phyloP scores from a whole-genome alignment of 129 eudicot genomes.

The Mikania micrantha region DNA sequence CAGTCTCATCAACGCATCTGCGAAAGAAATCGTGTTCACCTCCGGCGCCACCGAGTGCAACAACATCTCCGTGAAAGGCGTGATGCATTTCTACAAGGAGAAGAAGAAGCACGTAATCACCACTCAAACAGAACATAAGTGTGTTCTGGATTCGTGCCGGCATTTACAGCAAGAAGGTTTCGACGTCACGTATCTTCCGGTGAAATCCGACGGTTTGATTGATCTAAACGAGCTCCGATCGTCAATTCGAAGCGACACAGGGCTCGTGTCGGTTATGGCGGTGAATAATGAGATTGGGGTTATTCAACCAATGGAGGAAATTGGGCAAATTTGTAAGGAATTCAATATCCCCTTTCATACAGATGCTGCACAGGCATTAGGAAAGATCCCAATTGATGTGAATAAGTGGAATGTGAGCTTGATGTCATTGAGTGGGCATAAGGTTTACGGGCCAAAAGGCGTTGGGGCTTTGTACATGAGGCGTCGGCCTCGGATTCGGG shows the following conservation, averaged over 20 bases:
- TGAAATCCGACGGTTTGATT: conserved; percentile 61
- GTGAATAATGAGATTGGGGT: conserved; percentile 98
- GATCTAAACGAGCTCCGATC: conserved; percentile 48
- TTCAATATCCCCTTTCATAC: conserved; percentile 70
- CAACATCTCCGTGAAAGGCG: conserved; percentile 84
- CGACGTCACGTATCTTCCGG: conserved; percentile 83
- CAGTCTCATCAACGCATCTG: conserved; percentile 61
- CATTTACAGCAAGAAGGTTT: conserved; percentile 90
- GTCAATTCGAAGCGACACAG: conserved; percentile 68
- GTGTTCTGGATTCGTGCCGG: conserved; percentile 89
- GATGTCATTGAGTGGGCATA: conserved; percentile 97
- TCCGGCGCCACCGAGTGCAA: conserved; percentile 98
- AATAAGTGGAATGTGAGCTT: conserved; percentile 85
- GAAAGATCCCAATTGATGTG: conserved; percentile 80
- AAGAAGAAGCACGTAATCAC: conserved; percentile 87
- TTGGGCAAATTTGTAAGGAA: conserved; percentile 83
- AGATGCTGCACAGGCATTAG: conserved; percentile 93
- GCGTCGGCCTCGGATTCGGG: conserved; percentile 81
- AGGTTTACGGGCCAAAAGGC: conserved; percentile 87
- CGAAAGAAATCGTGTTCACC: conserved; percentile 84
- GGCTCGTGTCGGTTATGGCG: conserved; percentile 82
- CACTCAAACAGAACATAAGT: conserved; percentile 93
- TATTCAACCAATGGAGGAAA: conserved; percentile 89
- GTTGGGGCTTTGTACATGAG: conserved; percentile 92
- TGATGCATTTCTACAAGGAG: conserved; percentile 66